Evolutionary conservation across 805 yeast genomes (phyloP).

Genomic region (Blastobotrys peoriensis): DNA sequence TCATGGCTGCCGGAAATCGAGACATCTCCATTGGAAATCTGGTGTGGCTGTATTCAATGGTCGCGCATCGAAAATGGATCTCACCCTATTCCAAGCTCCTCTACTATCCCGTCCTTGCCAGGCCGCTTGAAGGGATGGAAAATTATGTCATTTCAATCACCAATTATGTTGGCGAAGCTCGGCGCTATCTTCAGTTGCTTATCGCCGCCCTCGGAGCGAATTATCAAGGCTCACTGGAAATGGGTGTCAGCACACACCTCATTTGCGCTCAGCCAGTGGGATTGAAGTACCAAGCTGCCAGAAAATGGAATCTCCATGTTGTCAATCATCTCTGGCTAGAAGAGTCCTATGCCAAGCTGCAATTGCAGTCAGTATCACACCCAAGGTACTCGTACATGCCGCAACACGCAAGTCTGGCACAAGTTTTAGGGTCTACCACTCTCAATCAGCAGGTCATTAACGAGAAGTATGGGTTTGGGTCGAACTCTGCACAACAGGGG

Average conservation of each 20-base stretch:
- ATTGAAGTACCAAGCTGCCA: conserved; percentile 67
- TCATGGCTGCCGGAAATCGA: conserved; percentile 38
- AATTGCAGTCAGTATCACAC: conserved; percentile 38
- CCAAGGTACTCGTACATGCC: conserved; percentile 47
- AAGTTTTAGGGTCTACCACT: conserved; percentile 48
- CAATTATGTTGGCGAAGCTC: conserved; percentile 79
- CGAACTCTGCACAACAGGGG: not conserved
- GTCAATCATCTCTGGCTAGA: conserved; percentile 89
- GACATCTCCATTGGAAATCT: conserved; percentile 54
- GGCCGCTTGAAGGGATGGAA: conserved; percentile 48
- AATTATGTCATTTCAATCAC: conserved; percentile 61
- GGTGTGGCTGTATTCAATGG: conserved; percentile 69
- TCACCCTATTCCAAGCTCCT: conserved; percentile 52
- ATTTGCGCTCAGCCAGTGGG: conserved; percentile 66
- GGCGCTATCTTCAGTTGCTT: conserved; percentile 62
- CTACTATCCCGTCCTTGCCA: conserved; percentile 60
- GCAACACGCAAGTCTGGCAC: conserved; percentile 35
- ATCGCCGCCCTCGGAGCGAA: conserved; percentile 67
- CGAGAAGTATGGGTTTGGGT: conserved; percentile 30
- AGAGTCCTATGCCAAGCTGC: conserved; percentile 65
- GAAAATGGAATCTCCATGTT: conserved; percentile 57
- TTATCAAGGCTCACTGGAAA: conserved; percentile 60
- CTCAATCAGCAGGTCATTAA: conserved; percentile 39
- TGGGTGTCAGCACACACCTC: conserved; percentile 50
- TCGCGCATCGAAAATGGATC: conserved; percentile 49